Evolutionary conservation across 2,329 filamentous ascomycete species (phyloP), one percentile per base, ranked within the genome.

Genomic region (Xylaria sp.): DNA sequence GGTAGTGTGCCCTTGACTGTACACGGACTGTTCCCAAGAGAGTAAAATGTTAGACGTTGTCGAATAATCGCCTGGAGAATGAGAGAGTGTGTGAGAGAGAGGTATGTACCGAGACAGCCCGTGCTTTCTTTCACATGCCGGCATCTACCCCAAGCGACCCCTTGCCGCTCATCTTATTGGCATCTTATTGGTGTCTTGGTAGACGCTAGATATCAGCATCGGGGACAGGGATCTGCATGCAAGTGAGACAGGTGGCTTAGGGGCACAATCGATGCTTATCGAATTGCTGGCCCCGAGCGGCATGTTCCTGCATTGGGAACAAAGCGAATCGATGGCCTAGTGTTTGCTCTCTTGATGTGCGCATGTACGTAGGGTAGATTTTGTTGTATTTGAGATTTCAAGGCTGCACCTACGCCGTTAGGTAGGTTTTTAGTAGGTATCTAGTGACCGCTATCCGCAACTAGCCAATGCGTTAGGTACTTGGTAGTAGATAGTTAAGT

Each of bases 261-360:
- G 33, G 65, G 61, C 55, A 9, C 22, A 22, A 17, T 42, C 6
- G 47, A 50, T 39, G 53, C 38, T 58, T 63, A 66, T 63, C 64
- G 58, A 56, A 64, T 63, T 33, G 36, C 27, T 58, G n/a, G n/a
- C n/a, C 25, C 59, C 36, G 33, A 59, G 33, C 64, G 49, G 49
- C n/a, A 66, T 59, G 55, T 66, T 63, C 54, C 60, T 66, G 64
- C 64, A 63, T 66, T 59, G 64, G 60, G 39, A 58, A 63, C 39
- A 42, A 49, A 31, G 15, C 29, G 31, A 38, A 25, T 42, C 31
- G 53, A 36, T 22, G 7, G 11, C 22, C 15, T 38, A 17, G 3
- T 15, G 11, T 9, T 6, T 49, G 31, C 56, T 36, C 53, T 33
- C 11, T 38, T 38, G 13, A 2, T 13, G 36, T 42, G 60, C 11